Base-by-base conservation (phyloP, 202 grass and related monocot species). In the Thinopyrum obtusiflorum region DNA sequence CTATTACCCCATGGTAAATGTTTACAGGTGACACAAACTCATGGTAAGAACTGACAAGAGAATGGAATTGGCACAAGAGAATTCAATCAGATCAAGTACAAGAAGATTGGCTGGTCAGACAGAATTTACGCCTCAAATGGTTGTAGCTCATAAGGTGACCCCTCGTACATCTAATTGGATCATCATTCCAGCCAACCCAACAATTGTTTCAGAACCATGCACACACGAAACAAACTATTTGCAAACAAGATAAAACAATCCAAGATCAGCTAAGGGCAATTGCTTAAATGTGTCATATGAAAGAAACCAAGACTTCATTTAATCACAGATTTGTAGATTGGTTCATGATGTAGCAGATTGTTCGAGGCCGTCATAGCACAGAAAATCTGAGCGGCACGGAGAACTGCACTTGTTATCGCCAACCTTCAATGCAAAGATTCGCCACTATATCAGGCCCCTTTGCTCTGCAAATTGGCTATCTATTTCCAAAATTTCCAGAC, bases 161-260 rank as follows among this genome's bases (percentile, higher is more conserved):
- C 66, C 63, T 91, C 80, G 0, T 76, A 86, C 83, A 91, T 89
- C 86, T 91, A 91, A 88, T 80, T 88, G 86, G 63, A 86, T 88
- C 86, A 88, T 88, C 83, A 85, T 73, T 18, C 82, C 73, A 62
- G 86, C 86, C 67, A 83, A 80, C 25, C 25, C 1, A n/a, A 36
- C 3, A 27, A 61, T 4, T 37, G 7, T 27, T 60, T 12, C 0
- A 14, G 12, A 72, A 78, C 7, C 2, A 49, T 2, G 47, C 10
- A 12, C 23, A 25, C 2, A 55, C 3, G 6, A 7, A 44, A 67
- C 13, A 6, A 17, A 61, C 4, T 6, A 18, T 28, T 28, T 37
- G 20, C 4, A 24, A 33, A 25, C 10, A 13, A 63, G 4, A 63
- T 2, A 2, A 53, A 28, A 57, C 18, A 53, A 6, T 6, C 12